Conservation (phyloP, 176 grass and related monocot genomes). For the Triticum urartu region DNA sequence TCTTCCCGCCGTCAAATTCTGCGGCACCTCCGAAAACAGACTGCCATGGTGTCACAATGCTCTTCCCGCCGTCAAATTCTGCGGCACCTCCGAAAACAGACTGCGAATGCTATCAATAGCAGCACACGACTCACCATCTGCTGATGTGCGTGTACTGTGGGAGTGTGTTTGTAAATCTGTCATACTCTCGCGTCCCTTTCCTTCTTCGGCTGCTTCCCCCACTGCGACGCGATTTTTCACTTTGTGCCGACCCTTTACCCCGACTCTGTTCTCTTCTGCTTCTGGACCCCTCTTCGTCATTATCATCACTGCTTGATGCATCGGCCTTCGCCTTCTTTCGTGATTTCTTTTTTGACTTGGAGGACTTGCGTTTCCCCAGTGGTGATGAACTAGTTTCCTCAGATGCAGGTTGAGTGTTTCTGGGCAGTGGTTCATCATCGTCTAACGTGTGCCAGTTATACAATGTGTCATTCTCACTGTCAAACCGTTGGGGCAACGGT, state of each 20-base stretch:
- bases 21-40: neutral
- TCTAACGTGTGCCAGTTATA: constrained; percentile 95
- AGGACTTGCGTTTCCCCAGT: constrained; percentile 54
- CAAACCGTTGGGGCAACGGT: constrained; percentile 44
- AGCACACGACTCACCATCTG: constrained; percentile 38
- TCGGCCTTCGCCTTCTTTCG: constrained; percentile 38
- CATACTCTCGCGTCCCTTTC: constrained; percentile 44
- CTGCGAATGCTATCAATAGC: neutral
- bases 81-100: neutral
- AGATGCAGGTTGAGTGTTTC: constrained; percentile 45
- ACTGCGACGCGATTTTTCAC: constrained; percentile 29
- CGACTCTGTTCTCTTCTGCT: constrained; percentile 21
- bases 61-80: neutral
- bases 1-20: neutral
- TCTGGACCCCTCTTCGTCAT: constrained; percentile 31
- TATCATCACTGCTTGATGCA: constrained; percentile 14
- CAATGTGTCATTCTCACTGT: constrained; percentile 40
- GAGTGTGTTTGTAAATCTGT: constrained; percentile 52
- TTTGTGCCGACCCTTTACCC: constrained; percentile 24
- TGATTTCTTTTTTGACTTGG: constrained; percentile 50
- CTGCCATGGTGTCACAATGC: neutral
- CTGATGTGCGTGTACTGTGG: constrained; percentile 41
- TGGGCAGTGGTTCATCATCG: constrained; percentile 86
- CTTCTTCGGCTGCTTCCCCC: constrained; percentile 44
- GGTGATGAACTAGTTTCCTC: constrained; percentile 40